phyloP scores from a whole-genome alignment of 2,329 filamentous ascomycete genomes.

The Paecilomyces sp. region DNA sequence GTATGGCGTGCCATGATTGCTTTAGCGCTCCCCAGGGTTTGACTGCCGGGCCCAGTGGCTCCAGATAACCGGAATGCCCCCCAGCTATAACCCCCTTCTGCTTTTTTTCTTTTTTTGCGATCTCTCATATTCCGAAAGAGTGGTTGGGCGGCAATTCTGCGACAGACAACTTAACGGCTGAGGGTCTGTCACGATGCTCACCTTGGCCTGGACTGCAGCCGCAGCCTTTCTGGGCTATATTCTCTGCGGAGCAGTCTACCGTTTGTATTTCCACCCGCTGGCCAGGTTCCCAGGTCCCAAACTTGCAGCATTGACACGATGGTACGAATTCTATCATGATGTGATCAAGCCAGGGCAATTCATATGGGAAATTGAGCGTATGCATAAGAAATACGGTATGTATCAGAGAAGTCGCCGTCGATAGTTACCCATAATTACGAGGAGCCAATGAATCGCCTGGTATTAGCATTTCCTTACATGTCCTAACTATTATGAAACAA shows the following conservation, averaged over 20 bases:
- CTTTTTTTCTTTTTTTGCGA: not conserved
- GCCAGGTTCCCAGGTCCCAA: constrained; percentile 19
- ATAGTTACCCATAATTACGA: not conserved
- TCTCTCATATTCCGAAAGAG: not conserved
- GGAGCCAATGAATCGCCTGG: not conserved
- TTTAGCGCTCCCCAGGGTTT: not conserved
- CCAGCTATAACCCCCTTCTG: not conserved
- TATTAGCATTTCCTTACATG: not conserved
- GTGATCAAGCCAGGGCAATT: constrained; percentile 24
- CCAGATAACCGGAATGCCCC: not conserved
- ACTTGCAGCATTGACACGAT: constrained; percentile 5
- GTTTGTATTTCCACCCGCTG: constrained; percentile 18
- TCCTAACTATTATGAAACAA: not conserved
- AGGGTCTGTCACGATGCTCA: not conserved
- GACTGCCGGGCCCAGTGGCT: not conserved
- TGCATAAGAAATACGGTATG: constrained; percentile 29
- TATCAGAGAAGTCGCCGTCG: not conserved
- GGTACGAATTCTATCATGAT: constrained; percentile 31
- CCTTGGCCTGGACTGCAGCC: not conserved
- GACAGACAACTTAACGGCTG: not conserved
- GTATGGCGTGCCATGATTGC: not conserved
- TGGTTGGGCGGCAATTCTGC: not conserved
- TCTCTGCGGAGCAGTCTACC: constrained; percentile 12
- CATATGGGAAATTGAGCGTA: constrained; percentile 23
- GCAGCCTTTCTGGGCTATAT: not conserved